Conservation (phyloP, 768 basidiomycete genomes). For the Clitopilus passeckerianus region DNA sequence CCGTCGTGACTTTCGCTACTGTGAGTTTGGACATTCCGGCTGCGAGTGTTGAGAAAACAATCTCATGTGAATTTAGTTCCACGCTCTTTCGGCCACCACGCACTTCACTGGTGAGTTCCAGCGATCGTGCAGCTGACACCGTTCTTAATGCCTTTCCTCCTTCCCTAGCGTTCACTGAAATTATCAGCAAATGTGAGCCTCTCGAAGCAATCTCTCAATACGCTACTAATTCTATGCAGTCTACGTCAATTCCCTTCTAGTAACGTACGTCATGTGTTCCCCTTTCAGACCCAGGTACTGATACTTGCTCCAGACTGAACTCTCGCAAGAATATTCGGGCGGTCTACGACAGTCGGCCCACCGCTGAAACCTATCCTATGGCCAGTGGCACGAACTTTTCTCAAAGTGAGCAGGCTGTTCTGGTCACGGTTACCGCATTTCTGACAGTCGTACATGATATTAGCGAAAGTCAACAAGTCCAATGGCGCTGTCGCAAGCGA, state of each 20-base stretch:
- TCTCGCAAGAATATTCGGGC: background rate
- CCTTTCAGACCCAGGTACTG: background rate
- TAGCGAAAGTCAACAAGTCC: background rate
- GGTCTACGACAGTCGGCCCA: background rate
- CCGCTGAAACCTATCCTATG: background rate
- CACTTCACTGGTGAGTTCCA: background rate
- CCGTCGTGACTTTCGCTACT: background rate
- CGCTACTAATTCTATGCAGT: background rate
- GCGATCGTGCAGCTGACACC: too few species aligned
- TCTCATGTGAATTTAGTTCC: background rate
- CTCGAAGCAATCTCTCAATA: background rate
- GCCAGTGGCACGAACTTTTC: background rate
- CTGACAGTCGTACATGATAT: background rate
- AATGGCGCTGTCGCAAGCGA: background rate
- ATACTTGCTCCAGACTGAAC: background rate
- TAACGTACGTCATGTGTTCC: background rate
- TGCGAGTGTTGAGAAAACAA: background rate
- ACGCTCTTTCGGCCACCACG: background rate
- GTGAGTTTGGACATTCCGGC: background rate
- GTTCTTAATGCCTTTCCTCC: too few species aligned
- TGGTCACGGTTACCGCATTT: background rate
- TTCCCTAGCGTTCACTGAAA: background rate
- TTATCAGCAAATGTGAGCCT: background rate
- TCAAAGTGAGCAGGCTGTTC: background rate
- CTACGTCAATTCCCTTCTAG: background rate